Evolutionary conservation across 495 filamentous ascomycete species (phyloP).

Genomic region (Astrothelium subdiscretum): DNA sequence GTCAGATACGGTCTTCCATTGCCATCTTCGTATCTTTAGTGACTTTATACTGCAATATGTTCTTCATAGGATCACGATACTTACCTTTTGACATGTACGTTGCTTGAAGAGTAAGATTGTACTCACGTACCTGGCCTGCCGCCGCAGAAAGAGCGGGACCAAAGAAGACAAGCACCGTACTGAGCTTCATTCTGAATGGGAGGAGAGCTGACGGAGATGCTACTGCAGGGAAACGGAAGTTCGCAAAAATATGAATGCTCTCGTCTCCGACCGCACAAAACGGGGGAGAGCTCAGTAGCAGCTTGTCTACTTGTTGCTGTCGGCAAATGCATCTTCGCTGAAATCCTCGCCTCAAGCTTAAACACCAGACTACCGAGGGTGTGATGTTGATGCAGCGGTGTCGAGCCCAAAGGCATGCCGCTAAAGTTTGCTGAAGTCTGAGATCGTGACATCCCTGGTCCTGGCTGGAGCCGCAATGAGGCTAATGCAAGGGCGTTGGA

Average conservation of each 20-base stretch:
- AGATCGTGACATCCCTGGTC: too few relatives aligned
- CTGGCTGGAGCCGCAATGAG: too few relatives aligned
- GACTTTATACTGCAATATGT: background rate
- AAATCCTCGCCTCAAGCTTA: background rate
- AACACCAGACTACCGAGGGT: background rate
- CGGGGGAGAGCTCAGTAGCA: background rate
- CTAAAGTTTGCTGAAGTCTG: background rate
- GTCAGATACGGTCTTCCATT: constrained; percentile 1
- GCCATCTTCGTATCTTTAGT: background rate
- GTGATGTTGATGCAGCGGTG: too few relatives aligned
- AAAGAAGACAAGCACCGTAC: background rate
- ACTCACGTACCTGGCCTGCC: background rate
- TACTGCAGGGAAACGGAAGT: background rate
- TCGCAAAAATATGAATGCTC: background rate
- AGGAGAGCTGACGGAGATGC: background rate
- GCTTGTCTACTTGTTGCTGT: background rate
- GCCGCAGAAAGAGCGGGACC: background rate
- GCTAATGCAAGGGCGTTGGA: too few relatives aligned
- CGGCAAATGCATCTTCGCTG: background rate
- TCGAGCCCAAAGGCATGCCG: background rate
- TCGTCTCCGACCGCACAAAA: background rate
- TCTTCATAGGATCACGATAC: background rate
- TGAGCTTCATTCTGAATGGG: background rate
- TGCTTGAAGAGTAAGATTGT: background rate
- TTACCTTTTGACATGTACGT: background rate